Base-by-base conservation (phyloP, 1,284 basidiomycete genomes). In the Ceratobasidium sp. region DNA sequence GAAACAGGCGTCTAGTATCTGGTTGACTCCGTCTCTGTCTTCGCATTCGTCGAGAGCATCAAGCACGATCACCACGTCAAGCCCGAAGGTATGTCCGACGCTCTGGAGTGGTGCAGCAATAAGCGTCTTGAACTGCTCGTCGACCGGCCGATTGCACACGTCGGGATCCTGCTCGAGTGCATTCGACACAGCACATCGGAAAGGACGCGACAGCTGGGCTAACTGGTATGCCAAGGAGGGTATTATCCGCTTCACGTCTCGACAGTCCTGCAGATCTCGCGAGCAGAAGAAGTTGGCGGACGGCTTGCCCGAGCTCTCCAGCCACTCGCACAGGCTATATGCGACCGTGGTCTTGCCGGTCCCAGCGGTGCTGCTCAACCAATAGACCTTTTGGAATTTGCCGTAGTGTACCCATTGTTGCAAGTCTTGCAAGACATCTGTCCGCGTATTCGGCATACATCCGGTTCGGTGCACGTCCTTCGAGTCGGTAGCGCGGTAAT, bases 281-380 rank as follows among this genome's bases (percentile, higher is more conserved):
- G 48, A 52, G 35, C 67, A 69, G 27, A 69, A 69, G 50, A 69
- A 54, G 67, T 50, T 69, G 6, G 50, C 67, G 16, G 30, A 46
- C 46, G 33, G 64, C 16, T 48, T 23, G 5, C 30, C 38, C 4
- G 23, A 14, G 4, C 14, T 46, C 20, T 66, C 44, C 33, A 66
- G 41, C 12, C n/a, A 16, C 38, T 66, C 64, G 64, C 44, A 46
- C 8, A 66, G 20, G 64, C 44, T 66, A n/a, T 30, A 46, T 66
- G 64, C 64, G 20, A 66, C 38, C n/a, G 62, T 1, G 27, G 27
- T 30, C 27, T 30, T 30, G 27, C 27, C 27, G 27, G 27, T 30
- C 27, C 27, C 27, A 71, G 52, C 52, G 7, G 52, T 71, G 35
- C 69, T 54, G 35, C 60, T 71, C 27, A 71, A 20, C 54, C 55